Evolutionary conservation across 768 basidiomycete species (phyloP).

Genomic region (Saitozyma sp.): DNA sequence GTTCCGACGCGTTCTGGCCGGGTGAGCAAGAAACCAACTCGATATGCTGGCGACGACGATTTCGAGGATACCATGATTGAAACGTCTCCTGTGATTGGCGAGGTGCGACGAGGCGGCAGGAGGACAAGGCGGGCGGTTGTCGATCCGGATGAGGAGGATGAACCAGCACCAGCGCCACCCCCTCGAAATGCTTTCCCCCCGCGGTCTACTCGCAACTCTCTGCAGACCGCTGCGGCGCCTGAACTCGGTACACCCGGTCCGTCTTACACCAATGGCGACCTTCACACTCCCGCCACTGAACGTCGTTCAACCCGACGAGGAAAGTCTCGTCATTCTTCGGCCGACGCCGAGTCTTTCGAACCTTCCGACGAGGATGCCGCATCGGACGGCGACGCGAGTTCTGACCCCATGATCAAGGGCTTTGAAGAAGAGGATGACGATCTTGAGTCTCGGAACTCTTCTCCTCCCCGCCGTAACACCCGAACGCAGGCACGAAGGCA

Average conservation of each 20-base stretch:
- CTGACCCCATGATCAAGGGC: conserved; percentile 19
- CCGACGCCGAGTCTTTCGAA: conserved; percentile 34
- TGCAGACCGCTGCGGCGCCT: background rate
- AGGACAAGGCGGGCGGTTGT: background rate
- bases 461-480: background rate
- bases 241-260: too few species aligned
- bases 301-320: background rate
- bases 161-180: conserved; percentile 1
- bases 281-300: too few species aligned
- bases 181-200: conserved; percentile 33
- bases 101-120: background rate
- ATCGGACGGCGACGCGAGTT: conserved; percentile 14
- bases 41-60: background rate
- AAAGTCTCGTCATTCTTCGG: conserved; percentile 28
- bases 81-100: background rate
- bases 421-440: conserved; percentile 23
- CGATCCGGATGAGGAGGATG: conserved; percentile 9
- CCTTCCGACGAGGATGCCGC: conserved; percentile 16
- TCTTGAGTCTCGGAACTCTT: background rate
- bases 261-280: too few species aligned
- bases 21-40: background rate
- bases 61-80: conserved; percentile 9
- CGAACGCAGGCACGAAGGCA: background rate
- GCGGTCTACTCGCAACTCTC: conserved; percentile 14
- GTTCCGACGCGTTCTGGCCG: background rate